Evolutionary conservation across 2,329 filamentous ascomycete species (phyloP).

Genomic region (Colletotrichum ledebouriae): DNA sequence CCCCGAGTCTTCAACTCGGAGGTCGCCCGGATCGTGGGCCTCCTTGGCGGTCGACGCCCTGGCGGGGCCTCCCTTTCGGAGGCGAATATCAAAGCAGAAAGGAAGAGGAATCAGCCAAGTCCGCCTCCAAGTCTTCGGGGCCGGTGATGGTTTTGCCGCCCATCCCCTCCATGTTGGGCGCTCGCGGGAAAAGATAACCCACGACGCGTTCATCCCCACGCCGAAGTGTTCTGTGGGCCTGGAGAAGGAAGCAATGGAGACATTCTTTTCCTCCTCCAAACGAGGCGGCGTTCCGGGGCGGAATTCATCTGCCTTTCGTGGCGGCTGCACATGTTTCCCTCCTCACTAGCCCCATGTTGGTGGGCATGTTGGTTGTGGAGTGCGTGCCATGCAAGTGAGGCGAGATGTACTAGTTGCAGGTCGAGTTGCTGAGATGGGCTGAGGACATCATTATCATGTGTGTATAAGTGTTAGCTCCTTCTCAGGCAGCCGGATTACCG

Average conservation of each 20-base stretch:
- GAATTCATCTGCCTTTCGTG: not conserved
- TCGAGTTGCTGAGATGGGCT: slow-evolving; percentile 19
- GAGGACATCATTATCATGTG: not conserved
- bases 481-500: too few species aligned
- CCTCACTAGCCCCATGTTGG: not conserved
- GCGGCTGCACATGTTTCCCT: not conserved
- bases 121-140: not conserved
- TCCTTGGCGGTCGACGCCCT: slow-evolving; percentile 14
- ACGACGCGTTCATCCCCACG: not conserved
- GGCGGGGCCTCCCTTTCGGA: not conserved
- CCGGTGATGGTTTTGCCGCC: not conserved
- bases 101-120: not conserved
- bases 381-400: slow-evolving; percentile 23
- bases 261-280: not conserved
- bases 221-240: slow-evolving; percentile 7
- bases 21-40: slow-evolving; percentile 33
- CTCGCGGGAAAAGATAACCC: slow-evolving; percentile 31
- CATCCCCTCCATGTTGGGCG: slow-evolving; percentile 24
- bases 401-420: not conserved
- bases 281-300: slow-evolving; percentile 2
- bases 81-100: slow-evolving; percentile 1
- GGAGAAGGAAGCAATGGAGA: slow-evolving; percentile 25
- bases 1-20: slow-evolving; percentile 33
- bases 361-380: not conserved
- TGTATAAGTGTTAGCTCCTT: too few species aligned